Conservation (phyloP, 208 protist genomes). For the Zelonia costaricensis region DNA sequence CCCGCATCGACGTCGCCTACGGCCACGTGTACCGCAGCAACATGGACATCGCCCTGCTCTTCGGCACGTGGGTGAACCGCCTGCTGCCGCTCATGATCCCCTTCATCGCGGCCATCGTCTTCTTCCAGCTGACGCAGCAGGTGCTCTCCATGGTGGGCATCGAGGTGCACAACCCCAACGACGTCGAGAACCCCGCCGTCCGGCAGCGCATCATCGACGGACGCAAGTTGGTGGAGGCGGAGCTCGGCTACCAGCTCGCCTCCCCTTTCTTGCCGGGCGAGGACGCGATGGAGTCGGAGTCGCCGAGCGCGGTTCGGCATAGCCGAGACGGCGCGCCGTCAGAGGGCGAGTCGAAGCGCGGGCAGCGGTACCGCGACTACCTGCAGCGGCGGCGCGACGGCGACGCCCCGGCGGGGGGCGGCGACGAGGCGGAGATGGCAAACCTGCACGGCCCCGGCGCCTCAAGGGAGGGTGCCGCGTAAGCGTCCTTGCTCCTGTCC, state of each 20-base stretch:
- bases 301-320: conserved; percentile 7
- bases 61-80: conserved; percentile 79
- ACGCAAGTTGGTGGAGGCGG: conserved; percentile 67
- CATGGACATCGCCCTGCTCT: conserved; percentile 84
- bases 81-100: conserved; percentile 88
- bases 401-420: conserved; percentile 1
- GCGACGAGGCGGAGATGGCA: conserved; percentile 5
- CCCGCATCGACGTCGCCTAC: conserved; percentile 78
- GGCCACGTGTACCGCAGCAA: conserved; percentile 86
- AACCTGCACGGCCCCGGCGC: not conserved
- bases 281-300: conserved; percentile 11
- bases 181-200: conserved; percentile 63
- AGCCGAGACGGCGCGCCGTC: not conserved
- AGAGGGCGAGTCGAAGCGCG: conserved; percentile 30
- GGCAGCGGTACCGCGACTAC: conserved; percentile 77
- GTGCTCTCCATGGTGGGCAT: conserved; percentile 67
- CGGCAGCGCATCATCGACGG: conserved; percentile 85
- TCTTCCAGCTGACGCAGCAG: conserved; percentile 71
- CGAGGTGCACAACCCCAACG: conserved; percentile 82
- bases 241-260: conserved; percentile 63
- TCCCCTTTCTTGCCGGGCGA: conserved; percentile 49
- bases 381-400: conserved; percentile 45
- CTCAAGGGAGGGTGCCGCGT: conserved; percentile 3
- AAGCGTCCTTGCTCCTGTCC: not conserved
- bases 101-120: conserved; percentile 70